These are phyloP conservation scores for Xanthoconium stramineum DNA, from an alignment of 768 basidiomycete genomes.

Conservation along the genomic window DNA sequence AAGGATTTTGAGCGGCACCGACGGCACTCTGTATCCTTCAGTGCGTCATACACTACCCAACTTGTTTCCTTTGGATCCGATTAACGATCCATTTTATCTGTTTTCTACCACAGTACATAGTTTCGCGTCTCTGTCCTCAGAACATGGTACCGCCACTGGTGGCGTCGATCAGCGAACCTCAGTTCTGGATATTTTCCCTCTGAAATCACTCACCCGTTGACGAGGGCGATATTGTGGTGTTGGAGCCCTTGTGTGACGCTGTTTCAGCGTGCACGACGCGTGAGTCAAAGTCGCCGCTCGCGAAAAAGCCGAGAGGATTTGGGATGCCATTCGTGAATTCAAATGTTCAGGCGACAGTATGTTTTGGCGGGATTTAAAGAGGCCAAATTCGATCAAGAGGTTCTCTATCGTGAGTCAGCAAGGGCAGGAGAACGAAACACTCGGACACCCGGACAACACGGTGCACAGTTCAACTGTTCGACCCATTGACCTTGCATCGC, in stretches of 20 bases:
- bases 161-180: constrained; percentile 86
- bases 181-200: too few relatives aligned
- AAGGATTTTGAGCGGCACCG: constrained; percentile 43
- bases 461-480: constrained; percentile 84
- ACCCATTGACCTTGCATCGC: constrained; percentile 83
- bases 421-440: neutral
- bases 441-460: too few relatives aligned
- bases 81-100: too few relatives aligned
- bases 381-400: constrained; percentile 79
- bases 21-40: neutral
- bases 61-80: neutral
- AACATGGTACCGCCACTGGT: constrained; percentile 45
- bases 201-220: constrained; percentile 36
- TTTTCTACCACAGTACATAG: neutral
- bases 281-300: constrained; percentile 71
- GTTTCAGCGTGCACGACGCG: constrained; percentile 55
- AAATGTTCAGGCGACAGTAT: too few relatives aligned
- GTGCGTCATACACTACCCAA: neutral
- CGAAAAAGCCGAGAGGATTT: constrained; percentile 33
- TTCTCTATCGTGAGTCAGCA: constrained; percentile 56
- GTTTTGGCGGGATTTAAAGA: constrained; percentile 75
- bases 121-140: neutral
- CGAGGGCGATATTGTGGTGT: constrained; percentile 52
- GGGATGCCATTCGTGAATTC: too few relatives aligned
- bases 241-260: constrained; percentile 66